phyloP scores from a whole-genome alignment of 306 rosid genomes.

The Trifolium dubium region DNA sequence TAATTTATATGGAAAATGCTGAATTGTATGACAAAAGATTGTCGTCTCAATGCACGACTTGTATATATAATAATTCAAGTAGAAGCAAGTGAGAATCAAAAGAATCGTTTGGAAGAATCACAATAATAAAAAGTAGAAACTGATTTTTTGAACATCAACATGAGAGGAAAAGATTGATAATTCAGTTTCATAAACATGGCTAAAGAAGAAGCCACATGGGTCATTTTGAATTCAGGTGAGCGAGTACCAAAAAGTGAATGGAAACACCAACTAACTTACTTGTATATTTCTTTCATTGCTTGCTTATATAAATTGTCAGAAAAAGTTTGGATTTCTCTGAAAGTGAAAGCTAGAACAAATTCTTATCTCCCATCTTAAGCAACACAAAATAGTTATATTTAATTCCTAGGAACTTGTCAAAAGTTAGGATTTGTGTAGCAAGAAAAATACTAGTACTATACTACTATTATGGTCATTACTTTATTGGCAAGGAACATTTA shows the following conservation, averaged over 20 bases:
- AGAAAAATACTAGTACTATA: too few species aligned
- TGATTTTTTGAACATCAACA: too few species aligned
- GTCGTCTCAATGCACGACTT: too few species aligned
- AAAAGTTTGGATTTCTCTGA: slow-evolving; percentile 36
- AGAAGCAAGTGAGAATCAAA: too few species aligned
- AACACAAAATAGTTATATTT: slow-evolving; percentile 29
- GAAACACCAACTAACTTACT: slow-evolving; percentile 52
- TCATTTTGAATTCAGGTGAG: slow-evolving; percentile 40
- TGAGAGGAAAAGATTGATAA: background rate
- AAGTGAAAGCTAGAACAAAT: slow-evolving; percentile 51
- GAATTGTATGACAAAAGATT: too few species aligned
- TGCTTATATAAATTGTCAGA: slow-evolving; percentile 28
- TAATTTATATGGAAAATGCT: too few species aligned
- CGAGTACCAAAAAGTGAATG: slow-evolving; percentile 61
- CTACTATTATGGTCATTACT: background rate
- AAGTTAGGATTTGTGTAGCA: slow-evolving; percentile 23
- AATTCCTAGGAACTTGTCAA: slow-evolving; percentile 37
- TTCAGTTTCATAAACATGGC: slow-evolving; percentile 29
- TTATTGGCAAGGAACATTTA: slow-evolving; percentile 22
- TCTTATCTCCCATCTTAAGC: slow-evolving; percentile 78
- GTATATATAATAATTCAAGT: too few species aligned
- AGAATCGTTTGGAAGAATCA: too few species aligned
- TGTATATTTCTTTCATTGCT: background rate
- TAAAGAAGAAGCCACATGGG: slow-evolving; percentile 47
- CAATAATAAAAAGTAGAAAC: too few species aligned